phyloP scores from a whole-genome alignment of 2,329 filamentous ascomycete genomes.

The Aspergillus transmontanensis region DNA sequence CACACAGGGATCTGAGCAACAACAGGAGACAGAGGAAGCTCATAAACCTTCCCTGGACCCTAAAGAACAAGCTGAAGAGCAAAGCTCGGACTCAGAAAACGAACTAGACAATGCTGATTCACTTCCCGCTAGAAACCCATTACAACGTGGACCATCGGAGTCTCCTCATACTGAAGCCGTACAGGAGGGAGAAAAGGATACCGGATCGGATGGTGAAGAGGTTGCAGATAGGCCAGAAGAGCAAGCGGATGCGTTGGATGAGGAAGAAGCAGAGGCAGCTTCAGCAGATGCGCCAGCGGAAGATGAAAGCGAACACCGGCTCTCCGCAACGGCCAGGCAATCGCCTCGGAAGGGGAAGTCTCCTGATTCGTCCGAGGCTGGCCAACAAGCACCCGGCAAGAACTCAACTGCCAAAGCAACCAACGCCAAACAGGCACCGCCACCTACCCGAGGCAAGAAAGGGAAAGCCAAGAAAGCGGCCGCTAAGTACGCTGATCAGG shows the following conservation, averaged over 20 bases:
- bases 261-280: constrained; percentile 33
- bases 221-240: constrained; percentile 23
- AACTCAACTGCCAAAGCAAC: constrained; percentile 21
- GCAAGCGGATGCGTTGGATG: constrained; percentile 21
- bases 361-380: constrained; percentile 19
- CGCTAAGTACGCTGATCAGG: constrained; percentile 88
- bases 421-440: constrained; percentile 19
- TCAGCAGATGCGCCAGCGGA: neutral
- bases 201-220: constrained; percentile 45
- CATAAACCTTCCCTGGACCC: constrained; percentile 21
- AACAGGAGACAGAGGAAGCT: constrained; percentile 26
- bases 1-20: constrained; percentile 35
- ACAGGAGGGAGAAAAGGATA: constrained; percentile 29
- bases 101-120: constrained; percentile 20
- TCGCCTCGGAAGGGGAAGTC: constrained; percentile 34
- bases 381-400: constrained; percentile 15
- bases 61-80: constrained; percentile 30
- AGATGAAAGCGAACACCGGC: constrained; percentile 26
- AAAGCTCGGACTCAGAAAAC: constrained; percentile 24
- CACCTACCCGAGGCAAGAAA: constrained; percentile 68
- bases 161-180: constrained; percentile 22
- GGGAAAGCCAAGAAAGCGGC: constrained; percentile 85
- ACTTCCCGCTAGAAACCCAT: constrained; percentile 18
- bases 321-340: constrained; percentile 49
- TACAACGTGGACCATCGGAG: constrained; percentile 22